Evolutionary conservation across 352 stramenopile species (phyloP), one percentile per base, ranked within the genome.

Genomic region (Globisporangium solare): DNA sequence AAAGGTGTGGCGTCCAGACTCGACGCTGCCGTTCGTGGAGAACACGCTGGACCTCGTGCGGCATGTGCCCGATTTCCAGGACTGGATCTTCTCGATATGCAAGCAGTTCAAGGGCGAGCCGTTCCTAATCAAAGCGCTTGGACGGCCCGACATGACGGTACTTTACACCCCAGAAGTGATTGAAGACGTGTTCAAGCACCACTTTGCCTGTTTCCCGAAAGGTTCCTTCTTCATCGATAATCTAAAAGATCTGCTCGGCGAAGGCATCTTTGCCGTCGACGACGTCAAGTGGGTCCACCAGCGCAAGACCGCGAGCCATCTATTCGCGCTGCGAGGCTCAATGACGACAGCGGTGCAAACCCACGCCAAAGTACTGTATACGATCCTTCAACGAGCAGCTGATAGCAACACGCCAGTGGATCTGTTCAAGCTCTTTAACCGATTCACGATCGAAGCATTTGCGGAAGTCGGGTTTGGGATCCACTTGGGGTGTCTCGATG

Each of bases 191-290:
- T 57, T 77, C 50, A 80, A 83, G 52, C 82, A 63, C 18, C 67
- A 92, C 18, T 95, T 92, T 51, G 70, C 82, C 32, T 80, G 70
- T 51, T 93, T 92, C 56, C 60, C 68, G 2, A 94, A 94, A 63
- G 81, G 65, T 41, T 40, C 62, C 3, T 63, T 65, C 50, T 68
- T 70, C 35, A 45, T 41, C 7, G 64, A 64, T 45, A 68, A 63
- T 50, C 39, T 88, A 15, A 46, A 47, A 7, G 72, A 83, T 47
- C 20, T 84, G 15, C 53, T 83, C 8, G 67, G 74, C 51, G 64
- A 86, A 46, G 74, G 69, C 17, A 84, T 84, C 41, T 83, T 86
- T 37, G 73, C 69, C 15, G 71, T 79, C 0, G 71, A 84, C 40
- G 49, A 66, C 22, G 54, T 60, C 41, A 70, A 72, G 57, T 88